Percentiles rank a stretch among this genome's conserved stretches.
Evolutionary conservation across 1,284 basidiomycete genomes (phyloP).

Genomic region (Ustilago hordei): DNA sequence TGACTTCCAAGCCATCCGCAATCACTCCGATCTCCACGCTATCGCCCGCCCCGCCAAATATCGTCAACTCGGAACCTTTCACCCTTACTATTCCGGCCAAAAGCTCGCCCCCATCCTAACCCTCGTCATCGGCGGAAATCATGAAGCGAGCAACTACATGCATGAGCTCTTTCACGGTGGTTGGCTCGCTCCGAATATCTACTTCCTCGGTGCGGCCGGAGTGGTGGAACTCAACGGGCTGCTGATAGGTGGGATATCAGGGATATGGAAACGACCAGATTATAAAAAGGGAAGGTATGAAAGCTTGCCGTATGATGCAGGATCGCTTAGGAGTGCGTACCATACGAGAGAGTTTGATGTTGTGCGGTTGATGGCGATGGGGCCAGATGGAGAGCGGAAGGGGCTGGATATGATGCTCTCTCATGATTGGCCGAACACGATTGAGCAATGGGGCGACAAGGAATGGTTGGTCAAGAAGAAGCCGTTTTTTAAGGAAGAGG

Average conservation of each 20-base stretch:
- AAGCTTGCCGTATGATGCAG: constrained; percentile 77
- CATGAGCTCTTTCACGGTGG: constrained; percentile 82
- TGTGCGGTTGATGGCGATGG: constrained; percentile 81
- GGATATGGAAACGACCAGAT: constrained; percentile 88
- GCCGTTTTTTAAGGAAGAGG: constrained; percentile 82
- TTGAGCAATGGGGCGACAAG: constrained; percentile 84
- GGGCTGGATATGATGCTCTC: constrained; percentile 82
- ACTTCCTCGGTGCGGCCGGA: constrained; percentile 92
- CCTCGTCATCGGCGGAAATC: constrained; percentile 95
- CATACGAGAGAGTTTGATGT: constrained; percentile 90
- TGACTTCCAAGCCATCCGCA: constrained; percentile 92
- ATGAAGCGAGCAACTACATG: constrained; percentile 96
- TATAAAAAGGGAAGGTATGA: constrained; percentile 75
- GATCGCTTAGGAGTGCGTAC: constrained; percentile 85
- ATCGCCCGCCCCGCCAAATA: constrained; percentile 94
- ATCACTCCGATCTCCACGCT: constrained; percentile 84
- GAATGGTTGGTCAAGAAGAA: constrained; percentile 79
- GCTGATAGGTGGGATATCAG: constrained; percentile 87
- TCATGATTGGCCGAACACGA: constrained; percentile 94
- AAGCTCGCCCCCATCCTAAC: constrained; percentile 87
- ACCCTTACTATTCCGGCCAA: constrained; percentile 86
- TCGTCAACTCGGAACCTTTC: constrained; percentile 78
- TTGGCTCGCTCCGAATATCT: constrained; percentile 92
- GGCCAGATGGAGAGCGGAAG: constrained; percentile 38
- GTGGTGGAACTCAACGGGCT: constrained; percentile 84